phyloP scores from a whole-genome alignment of 1,139 yeast genomes.

The Yamadazyma diospyri region DNA sequence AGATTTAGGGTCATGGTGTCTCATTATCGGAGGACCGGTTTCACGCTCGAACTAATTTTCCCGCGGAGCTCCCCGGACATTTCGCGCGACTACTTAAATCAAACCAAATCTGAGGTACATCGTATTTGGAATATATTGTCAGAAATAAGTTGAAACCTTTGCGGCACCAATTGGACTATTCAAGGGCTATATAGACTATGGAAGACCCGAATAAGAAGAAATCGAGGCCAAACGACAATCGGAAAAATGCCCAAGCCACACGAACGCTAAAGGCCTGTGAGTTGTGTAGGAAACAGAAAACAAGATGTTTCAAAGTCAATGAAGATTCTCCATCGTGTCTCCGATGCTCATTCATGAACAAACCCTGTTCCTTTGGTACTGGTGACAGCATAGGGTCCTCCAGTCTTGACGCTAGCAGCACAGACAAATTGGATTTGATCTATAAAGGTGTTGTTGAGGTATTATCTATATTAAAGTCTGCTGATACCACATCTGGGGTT shows the following conservation, averaged over 20 bases:
- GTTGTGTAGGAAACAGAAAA: constrained; percentile 57
- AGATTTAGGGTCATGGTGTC: no score
- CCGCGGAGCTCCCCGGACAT: not conserved
- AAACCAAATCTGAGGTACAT: not conserved
- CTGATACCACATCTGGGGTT: not conserved
- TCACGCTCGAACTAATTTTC: no score
- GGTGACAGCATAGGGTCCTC: constrained; percentile 5
- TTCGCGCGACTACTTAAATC: not conserved
- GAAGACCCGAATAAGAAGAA: constrained; percentile 4
- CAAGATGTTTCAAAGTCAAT: constrained; percentile 54
- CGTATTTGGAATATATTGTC: no score
- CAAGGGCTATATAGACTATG: no score
- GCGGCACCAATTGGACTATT: no score
- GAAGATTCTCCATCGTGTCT: constrained; percentile 47
- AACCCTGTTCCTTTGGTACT: constrained; percentile 46
- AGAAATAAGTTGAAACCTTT: no score
- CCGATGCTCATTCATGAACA: constrained; percentile 50
- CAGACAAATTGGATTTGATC: constrained; percentile 24
- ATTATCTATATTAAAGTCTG: constrained; percentile 19
- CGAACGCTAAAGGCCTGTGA: constrained; percentile 58
- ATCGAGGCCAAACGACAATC: constrained; percentile 8
- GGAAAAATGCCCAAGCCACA: constrained; percentile 32
- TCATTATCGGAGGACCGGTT: no score
- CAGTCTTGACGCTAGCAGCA: constrained; percentile 3
- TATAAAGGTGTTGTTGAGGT: constrained; percentile 33